Base-by-base conservation (phyloP, 2,329 filamentous ascomycete species). In the Metarhizium sp. region DNA sequence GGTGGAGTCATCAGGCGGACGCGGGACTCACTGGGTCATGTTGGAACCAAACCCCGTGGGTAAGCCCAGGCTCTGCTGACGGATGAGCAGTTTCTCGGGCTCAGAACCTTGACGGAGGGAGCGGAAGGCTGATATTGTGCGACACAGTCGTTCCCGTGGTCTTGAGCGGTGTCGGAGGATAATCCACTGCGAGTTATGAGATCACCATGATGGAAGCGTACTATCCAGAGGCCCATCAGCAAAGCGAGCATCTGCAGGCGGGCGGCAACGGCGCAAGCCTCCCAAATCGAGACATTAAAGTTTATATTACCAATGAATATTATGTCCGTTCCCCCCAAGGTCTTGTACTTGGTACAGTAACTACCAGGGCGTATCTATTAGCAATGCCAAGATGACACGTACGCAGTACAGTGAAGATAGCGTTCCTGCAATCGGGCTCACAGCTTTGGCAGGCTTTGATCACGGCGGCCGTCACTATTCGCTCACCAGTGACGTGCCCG, bases 221-320 rank as follows among this genome's bases (percentile, higher is more conserved):
- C n/a, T 52, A 16, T 40, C 45, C 10, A 11, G 14, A 20, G 6
- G 13, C 20, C 25, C 13, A 25, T 43, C 11, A 10, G 20, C 50
- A 51, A 25, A 13, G 20, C n/a, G 38, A 14, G 34, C 36, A 38
- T 34, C 38, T 43, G 38, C 51, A 52, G 51, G 18, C 55, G 20
- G 53, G 51, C 51, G 55, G 51, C 51, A 53, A 48, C 51, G 55
- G 51, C 55, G 51, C 51, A 56, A 54, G 55, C 32, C 55, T 51
- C 36, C 32, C 10, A 11, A 34, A 34, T 34, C 7, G 10, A 34
- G 10, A 11, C 32, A 7, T 34, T 25, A 25, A 34, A 34, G 32
- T 34, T 34, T 34, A 34, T 34, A 34, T 34, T 34, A 7, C 32
- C 10, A 34, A 34, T 2, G 10, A 34, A 7, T 8, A 11, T 34